Evolutionary conservation across 306 rosid genomes (phyloP), one percentile per base, ranked within the genome.

Genomic region (Lupinus albus): DNA sequence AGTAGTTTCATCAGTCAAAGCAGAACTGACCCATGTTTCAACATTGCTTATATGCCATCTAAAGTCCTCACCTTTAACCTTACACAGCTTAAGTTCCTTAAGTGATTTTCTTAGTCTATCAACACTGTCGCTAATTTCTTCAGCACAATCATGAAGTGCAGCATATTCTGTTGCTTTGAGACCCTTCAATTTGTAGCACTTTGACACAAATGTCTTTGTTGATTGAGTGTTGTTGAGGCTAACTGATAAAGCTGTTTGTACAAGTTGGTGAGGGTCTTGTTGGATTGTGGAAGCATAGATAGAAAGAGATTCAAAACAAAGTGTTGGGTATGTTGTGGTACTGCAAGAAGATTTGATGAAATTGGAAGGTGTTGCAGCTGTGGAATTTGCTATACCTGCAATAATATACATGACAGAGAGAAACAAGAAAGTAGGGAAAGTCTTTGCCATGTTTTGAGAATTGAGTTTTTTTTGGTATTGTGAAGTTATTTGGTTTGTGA

Each of bases 31-130:
- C 85, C 85, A 81, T 0, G 85, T 81, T 68, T 81, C 85, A 3
- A 81, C 82, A 54, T 81, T 81, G 35, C 85, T 81, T 4, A 81
- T 81, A 36, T 81, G 85, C 85, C 85, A 81, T 0, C 7, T n/a
- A 49, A 81, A 81, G 14, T 81, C 85, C 53, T 64, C 15, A 0
- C 78, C 82, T 0, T 70, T 64, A 0, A 39, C 9, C 5, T 46
- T 64, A 51, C 85, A 77, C 1, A 81, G 68, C 12, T 74, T 77
- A 1, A 81, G 80, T 44, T 81, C 85, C 46, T 81, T 77, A 0
- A 81, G 13, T 0, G 85, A 81, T 0, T 64, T 21, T 10, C 44
- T 32, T 1, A 81, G 82, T 5, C 85, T 32, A 25, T 81, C 82
- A 0, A 77, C 82, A 4, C 85, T 58, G 36, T 81, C 85, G 0